Evolutionary conservation across 257 asterid species (phyloP), one percentile per base, ranked within the genome.

Genomic region (Misopates orontium): DNA sequence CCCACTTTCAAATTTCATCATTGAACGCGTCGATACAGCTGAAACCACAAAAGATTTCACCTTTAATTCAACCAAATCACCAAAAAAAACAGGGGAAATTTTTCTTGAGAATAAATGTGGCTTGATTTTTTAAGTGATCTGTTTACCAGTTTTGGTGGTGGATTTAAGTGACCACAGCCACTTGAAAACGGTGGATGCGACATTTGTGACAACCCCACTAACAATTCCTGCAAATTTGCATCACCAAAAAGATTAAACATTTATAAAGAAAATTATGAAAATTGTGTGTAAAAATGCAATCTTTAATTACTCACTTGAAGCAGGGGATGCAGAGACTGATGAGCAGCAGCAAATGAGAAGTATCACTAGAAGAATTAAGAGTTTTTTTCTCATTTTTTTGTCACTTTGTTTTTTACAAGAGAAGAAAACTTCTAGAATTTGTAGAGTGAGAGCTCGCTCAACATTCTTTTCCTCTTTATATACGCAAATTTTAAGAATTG

Each of bases 1-100:
- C 53, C 99, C 99, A 65, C 93, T 74, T 79, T 90, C 99, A 49
- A 94, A 90, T 80, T 90, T 94, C 81, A 90, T 74, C 99, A 87
- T 89, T 31, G 98, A 83, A 69, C 95, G 98, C 84, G 88, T 88
- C 2, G 86, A 60, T 78, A 74, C 76, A 19, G 82, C 97, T 90
- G 80, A 36, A 54, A 71, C 48, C 60, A 71, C 66, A 44, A 75
- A 71, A 42, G 48, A 66, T 59, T 56, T 32, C 18, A 58, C 18
- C 55, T 36, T 11, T 12, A 71, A 45, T 12, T 20, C 11, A 17
- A 45, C 21, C 15, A n/a, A 31, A 19, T 51, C 31, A 63, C 14
- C 39, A 55, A 36, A 54, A 21, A 44, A 36, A 32, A 51, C 55
- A 49, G 56, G 25, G 18, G 20, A 59, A 18, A 13, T 11, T 76